Evolutionary conservation across 176 grass and related monocot genomes (phyloP).

Genomic region (Cenchrus fungigraminus): DNA sequence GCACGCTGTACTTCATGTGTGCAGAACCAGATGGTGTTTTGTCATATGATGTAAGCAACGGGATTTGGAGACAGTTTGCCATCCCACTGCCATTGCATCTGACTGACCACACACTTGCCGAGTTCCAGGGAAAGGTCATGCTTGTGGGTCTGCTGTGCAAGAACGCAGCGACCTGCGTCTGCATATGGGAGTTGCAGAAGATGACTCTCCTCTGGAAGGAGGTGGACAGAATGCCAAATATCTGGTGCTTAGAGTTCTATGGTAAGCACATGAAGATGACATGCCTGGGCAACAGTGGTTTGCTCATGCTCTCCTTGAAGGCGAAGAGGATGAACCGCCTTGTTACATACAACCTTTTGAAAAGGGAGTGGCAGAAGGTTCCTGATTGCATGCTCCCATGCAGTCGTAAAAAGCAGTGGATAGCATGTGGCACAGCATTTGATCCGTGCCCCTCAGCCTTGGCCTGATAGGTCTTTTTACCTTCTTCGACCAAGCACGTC

Average conservation of each 20-base stretch:
- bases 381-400: slow-evolving; percentile 73
- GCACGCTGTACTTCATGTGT: slow-evolving; percentile 89
- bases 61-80: slow-evolving; percentile 83
- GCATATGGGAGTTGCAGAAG: slow-evolving; percentile 98
- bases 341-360: slow-evolving; percentile 71
- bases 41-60: slow-evolving; percentile 73
- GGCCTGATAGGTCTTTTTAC: slow-evolving; percentile 49
- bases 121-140: slow-evolving; percentile 82
- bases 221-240: slow-evolving; percentile 99
- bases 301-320: slow-evolving; percentile 97
- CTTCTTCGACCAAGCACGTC: background rate
- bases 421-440: slow-evolving; percentile 88
- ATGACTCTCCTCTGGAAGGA: slow-evolving; percentile 99
- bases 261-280: slow-evolving; percentile 98
- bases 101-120: slow-evolving; percentile 79
- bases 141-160: slow-evolving; percentile 93
- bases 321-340: slow-evolving; percentile 82
- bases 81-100: slow-evolving; percentile 86
- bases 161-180: slow-evolving; percentile 91
- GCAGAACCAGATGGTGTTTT: slow-evolving; percentile 94
- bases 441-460: slow-evolving; percentile 71
- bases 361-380: slow-evolving; percentile 90
- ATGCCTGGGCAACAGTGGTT: slow-evolving; percentile 91
- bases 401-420: slow-evolving; percentile 76
- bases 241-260: slow-evolving; percentile 98